A percentile compares a stretch with the other conserved stretches of the same genome.
Conservation (phyloP, 139 green algal species). For the Microglena sp. region DNA sequence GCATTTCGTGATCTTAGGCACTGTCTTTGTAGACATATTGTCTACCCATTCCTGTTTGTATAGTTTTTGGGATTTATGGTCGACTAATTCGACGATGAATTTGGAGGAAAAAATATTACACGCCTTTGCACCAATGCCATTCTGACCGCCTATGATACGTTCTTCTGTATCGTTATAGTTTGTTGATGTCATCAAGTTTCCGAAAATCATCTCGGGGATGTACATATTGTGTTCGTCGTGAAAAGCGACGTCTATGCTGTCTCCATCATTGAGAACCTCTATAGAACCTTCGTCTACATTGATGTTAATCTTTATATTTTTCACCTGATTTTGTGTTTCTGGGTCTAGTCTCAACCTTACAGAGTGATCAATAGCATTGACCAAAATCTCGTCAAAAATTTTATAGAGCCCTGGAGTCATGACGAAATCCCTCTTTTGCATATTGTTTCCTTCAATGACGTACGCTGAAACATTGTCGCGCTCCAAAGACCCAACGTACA, state of each 20-base stretch:
- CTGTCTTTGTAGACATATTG: slow-evolving; percentile 51
- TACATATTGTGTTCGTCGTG: slow-evolving; percentile 31
- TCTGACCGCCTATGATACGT: slow-evolving; percentile 24
- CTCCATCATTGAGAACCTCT: slow-evolving; percentile 43
- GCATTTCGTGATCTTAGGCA: slow-evolving; percentile 31
- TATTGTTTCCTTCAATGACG: not conserved
- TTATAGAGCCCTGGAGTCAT: slow-evolving; percentile 46
- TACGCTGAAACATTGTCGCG: not conserved
- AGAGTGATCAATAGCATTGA: slow-evolving; percentile 55
- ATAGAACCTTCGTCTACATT: slow-evolving; percentile 10
- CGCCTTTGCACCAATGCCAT: slow-evolving; percentile 17
- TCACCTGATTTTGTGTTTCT: slow-evolving; percentile 6
- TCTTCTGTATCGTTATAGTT: slow-evolving; percentile 59
- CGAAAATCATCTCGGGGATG: slow-evolving; percentile 58
- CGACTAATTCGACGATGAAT: slow-evolving; percentile 19
- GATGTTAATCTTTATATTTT: slow-evolving; percentile 27
- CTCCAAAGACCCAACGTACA: slow-evolving; percentile 11
- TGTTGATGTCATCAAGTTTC: slow-evolving; percentile 47
- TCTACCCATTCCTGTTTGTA: slow-evolving; percentile 1
- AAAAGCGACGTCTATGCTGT: slow-evolving; percentile 38
- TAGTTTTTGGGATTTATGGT: not conserved
- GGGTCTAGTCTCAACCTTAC: slow-evolving; percentile 19
- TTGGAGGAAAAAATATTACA: slow-evolving; percentile 25
- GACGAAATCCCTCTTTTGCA: not conserved
- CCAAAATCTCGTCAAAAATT: slow-evolving; percentile 58